Evolutionary conservation across 2,329 filamentous ascomycete species (phyloP).

Genomic region (Colletotrichum neosansevieriae): DNA sequence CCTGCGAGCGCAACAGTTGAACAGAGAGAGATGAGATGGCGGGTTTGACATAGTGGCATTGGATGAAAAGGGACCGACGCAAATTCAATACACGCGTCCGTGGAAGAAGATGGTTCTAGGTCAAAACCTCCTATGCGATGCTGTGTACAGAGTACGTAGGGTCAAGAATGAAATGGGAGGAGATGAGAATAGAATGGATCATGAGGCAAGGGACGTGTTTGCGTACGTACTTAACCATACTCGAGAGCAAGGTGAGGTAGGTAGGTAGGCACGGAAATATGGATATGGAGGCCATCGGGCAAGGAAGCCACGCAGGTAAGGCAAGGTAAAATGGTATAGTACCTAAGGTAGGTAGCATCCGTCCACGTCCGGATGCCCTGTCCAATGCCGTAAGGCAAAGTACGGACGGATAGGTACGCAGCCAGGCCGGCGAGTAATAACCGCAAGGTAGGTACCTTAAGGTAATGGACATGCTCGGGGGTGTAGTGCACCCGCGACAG

Average conservation of each 20-base stretch:
- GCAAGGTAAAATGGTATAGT: background rate
- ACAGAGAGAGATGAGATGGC: conserved; percentile 39
- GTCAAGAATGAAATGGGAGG: background rate
- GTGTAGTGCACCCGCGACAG: background rate
- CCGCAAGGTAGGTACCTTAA: background rate
- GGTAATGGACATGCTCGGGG: background rate
- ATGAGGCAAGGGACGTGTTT: conserved; percentile 19
- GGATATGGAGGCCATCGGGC: background rate
- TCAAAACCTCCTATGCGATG: too few species aligned
- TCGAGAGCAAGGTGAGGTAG: conserved; percentile 2
- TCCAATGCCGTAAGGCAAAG: conserved; percentile 4
- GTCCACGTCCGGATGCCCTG: background rate
- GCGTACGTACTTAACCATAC: conserved; percentile 7
- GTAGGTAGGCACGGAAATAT: conserved; percentile 11
- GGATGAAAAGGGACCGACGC: conserved; percentile 13
- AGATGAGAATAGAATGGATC: conserved; percentile 16
- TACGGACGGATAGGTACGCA: background rate
- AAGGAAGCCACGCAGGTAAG: conserved; percentile 5
- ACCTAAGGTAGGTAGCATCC: background rate
- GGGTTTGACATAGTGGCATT: conserved; percentile 33
- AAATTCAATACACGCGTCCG: background rate
- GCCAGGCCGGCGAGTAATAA: background rate
- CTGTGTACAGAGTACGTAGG: background rate
- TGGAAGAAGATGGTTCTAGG: background rate
- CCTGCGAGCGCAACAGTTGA: conserved; percentile 39